Base-by-base conservation (phyloP, 495 filamentous ascomycete species). In the Jackrogersella multiformis region DNA sequence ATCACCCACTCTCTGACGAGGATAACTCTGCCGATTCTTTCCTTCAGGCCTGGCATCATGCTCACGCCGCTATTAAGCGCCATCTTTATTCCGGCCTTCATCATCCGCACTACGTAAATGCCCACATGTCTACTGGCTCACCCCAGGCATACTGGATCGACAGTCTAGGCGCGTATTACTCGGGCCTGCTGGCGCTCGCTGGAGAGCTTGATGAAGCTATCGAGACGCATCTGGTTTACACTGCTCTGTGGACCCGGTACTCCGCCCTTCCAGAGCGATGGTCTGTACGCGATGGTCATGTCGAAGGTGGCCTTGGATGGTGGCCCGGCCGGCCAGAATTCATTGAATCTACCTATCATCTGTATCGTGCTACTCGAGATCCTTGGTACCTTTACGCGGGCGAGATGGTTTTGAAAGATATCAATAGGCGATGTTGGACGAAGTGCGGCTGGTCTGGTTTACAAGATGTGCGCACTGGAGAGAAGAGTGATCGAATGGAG, bases 301-400 rank as follows among this genome's bases (percentile, higher is more conserved):
- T 99, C 41, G 96, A 98, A 70, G 86, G 87, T 5, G 92, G 92
- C 5, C 86, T 98, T 7, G 87, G 89, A 6, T 98, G 95, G 93
- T 99, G 96, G 86, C 93, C 92, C 13, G 90, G 96, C 34, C 85
- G 95, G 30, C 95, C 95, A 7, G 95, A 99, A 76, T 97, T 98
- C 70, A 91, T 97, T 69, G 95, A 99, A 75, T 96, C 92, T 0
- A 97, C 92, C 0, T 99, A 95, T 73, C 89, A 98, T 74, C 78
- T 99, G 10, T 97, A 97, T 70, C 87, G 89, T 32, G 93, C 94
- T 6, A 98, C 96, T n/a, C 85, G 86, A 58, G 95, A 99, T 75
- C 94, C 94, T 0, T 99, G 94, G 93, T 97, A 96, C 78, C 80
- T 98, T 9, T 90, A 97, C 73, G 90, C 94, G 26, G 95, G 94